Evolutionary conservation across 1,284 basidiomycete genomes (phyloP), one percentile per base, ranked within the genome.

Genomic region (Grifola frondosa): DNA sequence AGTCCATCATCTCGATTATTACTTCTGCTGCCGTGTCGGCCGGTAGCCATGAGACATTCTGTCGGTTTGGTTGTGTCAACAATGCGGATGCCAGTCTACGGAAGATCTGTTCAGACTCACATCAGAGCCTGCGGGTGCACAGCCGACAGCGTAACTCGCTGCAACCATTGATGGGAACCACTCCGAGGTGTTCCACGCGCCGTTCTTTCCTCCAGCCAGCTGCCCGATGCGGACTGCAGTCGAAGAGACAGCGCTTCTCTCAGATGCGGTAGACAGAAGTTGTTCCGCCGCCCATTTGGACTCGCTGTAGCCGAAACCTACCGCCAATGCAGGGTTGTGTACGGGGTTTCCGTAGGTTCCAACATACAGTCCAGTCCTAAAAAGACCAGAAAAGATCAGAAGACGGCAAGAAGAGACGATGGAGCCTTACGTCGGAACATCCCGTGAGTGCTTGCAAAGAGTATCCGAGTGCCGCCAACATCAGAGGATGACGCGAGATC

Each of bases 401-500:
- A n/a, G n/a, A n/a, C n/a, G n/a, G n/a, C n/a, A n/a, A n/a, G n/a
- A n/a, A n/a, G n/a, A n/a, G n/a, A n/a, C n/a, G n/a, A n/a, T 43
- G 29, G 63, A 56, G n/a, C 38, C 45, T 12, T 41, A 53, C 51
- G 49, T 17, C 42, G 45, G 6, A 46, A 15, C 5, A 46, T 48
- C 4, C 45, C 40, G 26, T 50, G 43, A 4, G 51, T 50, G 46
- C 57, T 60, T 35, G 56, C 53, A 42, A 70, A 70, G 37, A 69
- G 35, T 30, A 65, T 51, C 11, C 38, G 37, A 2, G 51, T 48
- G 2, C 40, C 48, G 3, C 42, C 42, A 7, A 51, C 34, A 10
- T 61, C 43, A 20, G 67, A 61, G 21, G 50, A 34, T 7, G 70
- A 53, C 2, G 70, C 65, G 11, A 77, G 58, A 44, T 75, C 64